Evolutionary conservation across 2,329 filamentous ascomycete species (phyloP), one percentile per base, ranked within the genome.

Genomic region (Botrytis tulipae): DNA sequence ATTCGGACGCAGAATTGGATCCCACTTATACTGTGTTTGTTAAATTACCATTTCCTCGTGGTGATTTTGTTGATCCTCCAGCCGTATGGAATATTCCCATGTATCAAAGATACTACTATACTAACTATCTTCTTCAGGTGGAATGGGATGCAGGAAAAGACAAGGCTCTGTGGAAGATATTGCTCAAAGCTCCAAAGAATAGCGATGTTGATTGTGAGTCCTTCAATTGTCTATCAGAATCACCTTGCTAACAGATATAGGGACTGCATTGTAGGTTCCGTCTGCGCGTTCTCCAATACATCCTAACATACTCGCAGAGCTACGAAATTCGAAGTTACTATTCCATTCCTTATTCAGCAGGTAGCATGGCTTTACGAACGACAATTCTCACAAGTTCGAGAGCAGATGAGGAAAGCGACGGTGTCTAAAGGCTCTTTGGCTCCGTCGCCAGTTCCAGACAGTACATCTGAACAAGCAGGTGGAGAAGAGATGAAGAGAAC

Each of bases 301-400:
- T 29, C 37, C 63, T 70, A 25, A 51, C 74, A 68, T 73, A 74
- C 70, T 78, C 71, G 40, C 67, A 92, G 92, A 80, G 93, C 93
- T 65, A 86, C 88, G 70, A 87, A 89, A 63, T 97, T 98, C 82
- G 88, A 95, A 76, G 95, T 98, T 32, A 92, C 93, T 40, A 89
- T 97, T 73, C 88, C 94, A 59, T 98, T 98, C 80, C 87, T 99
- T 46, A 88, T 98, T 25, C 93, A 97, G 81, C 94, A 99, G 83
- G 94, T 94, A 76, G 94, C 94, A 82, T 97, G 94, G 88, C 88
- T 98, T 9, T 97, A 96, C 80, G 95, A 98, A 81, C 88, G 93
- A 70, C 94, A 98, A 83, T 88, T 97, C 42, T 93, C 93, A 0
- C 94, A 98, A 81, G 93, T 98, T 66, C 90, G 93, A 77, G 94